A percentile compares a stretch with the other conserved stretches of the same genome.
phyloP scores from a whole-genome alignment of 129 eudicot genomes.

The Pseudognaphalium luteoalbum region DNA sequence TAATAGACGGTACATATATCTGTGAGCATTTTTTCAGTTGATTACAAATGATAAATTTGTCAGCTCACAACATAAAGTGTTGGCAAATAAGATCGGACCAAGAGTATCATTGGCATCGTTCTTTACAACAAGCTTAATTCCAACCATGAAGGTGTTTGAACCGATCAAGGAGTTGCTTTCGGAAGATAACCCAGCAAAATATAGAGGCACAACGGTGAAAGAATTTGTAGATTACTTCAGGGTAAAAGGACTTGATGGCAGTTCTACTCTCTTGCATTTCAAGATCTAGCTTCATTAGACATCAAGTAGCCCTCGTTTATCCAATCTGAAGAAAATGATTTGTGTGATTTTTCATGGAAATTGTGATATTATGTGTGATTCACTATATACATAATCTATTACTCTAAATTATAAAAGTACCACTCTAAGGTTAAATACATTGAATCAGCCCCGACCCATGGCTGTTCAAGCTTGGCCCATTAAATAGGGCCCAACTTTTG shows the following conservation, averaged over 20 bases:
- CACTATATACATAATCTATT: not conserved
- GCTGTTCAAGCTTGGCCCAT: too few species aligned
- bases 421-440: too few species aligned
- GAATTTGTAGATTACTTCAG: conserved; percentile 15
- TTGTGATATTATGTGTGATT: not conserved
- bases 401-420: too few species aligned
- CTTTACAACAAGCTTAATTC: conserved; percentile 24
- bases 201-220: conserved; percentile 38
- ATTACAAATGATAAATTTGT: conserved; percentile 57
- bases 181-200: conserved; percentile 48
- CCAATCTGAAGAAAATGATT: not conserved
- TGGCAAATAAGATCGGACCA: conserved; percentile 49
- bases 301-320: too few species aligned
- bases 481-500: too few species aligned
- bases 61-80: conserved; percentile 54
- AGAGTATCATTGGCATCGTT: conserved; percentile 59
- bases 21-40: conserved; percentile 30
- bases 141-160: conserved; percentile 29
- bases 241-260: conserved; percentile 36
- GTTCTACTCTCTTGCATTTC: conserved; percentile 41
- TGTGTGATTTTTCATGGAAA: not conserved
- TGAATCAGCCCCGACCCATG: too few species aligned
- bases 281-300: conserved; percentile 17
- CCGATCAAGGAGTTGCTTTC: conserved; percentile 57
- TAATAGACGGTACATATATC: too few species aligned